phyloP scores from a whole-genome alignment of 176 grass and related monocot genomes.

The Carex kokanica region DNA sequence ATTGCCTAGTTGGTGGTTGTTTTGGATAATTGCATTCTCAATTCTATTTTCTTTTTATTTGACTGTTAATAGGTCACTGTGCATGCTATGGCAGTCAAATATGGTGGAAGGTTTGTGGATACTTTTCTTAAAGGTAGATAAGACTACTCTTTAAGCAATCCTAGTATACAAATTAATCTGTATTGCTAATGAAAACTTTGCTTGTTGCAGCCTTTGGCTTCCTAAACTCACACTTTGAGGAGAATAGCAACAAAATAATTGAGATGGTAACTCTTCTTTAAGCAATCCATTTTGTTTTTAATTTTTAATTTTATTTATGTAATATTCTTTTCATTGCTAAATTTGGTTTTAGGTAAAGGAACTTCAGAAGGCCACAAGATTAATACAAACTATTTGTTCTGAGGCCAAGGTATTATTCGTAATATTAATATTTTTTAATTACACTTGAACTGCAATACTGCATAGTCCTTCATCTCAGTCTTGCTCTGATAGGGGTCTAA shows the following conservation, averaged over 20 bases:
- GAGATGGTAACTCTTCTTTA: conserved; percentile 52
- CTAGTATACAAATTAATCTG: conserved; percentile 13
- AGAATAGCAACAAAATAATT: conserved; percentile 49
- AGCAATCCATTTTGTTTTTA: neutral
- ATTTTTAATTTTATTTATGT: conserved; percentile 12
- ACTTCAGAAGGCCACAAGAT: conserved; percentile 78
- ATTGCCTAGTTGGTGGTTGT: neutral
- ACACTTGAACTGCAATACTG: neutral
- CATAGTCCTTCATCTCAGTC: conserved; percentile 17
- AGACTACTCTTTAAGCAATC: conserved; percentile 18
- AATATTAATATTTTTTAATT: neutral
- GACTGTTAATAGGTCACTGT: conserved; percentile 51
- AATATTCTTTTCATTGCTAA: conserved; percentile 9
- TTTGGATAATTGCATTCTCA: conserved; percentile 6
- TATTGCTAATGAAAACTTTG: conserved; percentile 15
- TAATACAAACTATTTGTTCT: conserved; percentile 80
- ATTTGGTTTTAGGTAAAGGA: conserved; percentile 50
- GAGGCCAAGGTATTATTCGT: conserved; percentile 58
- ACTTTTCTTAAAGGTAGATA: conserved; percentile 81
- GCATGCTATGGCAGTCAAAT: conserved; percentile 80
- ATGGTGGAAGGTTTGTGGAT: conserved; percentile 72
- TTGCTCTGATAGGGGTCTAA: conserved; percentile 45
- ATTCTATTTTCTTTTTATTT: conserved; percentile 13
- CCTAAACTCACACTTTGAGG: conserved; percentile 55
- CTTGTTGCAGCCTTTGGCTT: conserved; percentile 62